Evolutionary conservation across 345 rosid genomes (phyloP).

Genomic region (Trapa incisa): DNA sequence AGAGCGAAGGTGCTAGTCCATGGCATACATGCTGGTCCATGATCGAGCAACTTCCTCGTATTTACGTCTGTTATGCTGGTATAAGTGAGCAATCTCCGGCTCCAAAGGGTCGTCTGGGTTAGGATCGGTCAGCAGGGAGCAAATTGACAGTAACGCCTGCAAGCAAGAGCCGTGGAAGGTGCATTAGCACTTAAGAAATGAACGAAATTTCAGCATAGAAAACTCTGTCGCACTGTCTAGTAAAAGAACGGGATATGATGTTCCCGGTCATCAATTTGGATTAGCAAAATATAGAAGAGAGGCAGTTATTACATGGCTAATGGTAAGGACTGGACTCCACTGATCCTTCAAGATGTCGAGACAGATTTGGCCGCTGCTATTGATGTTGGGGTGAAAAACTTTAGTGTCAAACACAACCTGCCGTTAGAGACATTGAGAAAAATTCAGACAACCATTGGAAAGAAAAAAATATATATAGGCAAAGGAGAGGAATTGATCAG

Average conservation of each 20-base stretch:
- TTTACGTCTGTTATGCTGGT: conserved; percentile 14
- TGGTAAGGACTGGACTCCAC: conserved; percentile 11
- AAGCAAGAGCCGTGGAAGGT: background rate
- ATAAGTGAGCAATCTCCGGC: conserved; percentile 18
- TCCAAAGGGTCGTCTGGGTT: conserved; percentile 15
- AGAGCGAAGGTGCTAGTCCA: background rate
- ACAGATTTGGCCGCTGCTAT: conserved; percentile 10
- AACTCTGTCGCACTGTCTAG: background rate
- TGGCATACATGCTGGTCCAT: conserved; percentile 13
- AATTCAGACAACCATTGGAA: background rate
- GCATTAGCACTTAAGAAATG: background rate
- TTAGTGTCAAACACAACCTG: conserved; percentile 10
- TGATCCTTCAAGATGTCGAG: conserved; percentile 12
- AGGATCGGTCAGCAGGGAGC: conserved; percentile 13
- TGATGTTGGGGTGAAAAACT: conserved; percentile 11
- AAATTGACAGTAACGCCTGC: conserved; percentile 11
- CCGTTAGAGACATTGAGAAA: background rate
- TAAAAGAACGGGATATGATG: background rate
- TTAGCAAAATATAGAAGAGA: background rate
- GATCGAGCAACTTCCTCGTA: conserved; percentile 16
- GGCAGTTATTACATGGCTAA: background rate
- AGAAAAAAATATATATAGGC: background rate
- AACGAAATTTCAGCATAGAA: background rate
- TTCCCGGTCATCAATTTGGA: background rate
- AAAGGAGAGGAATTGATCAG: background rate